Base-by-base conservation (phyloP, 352 stramenopile genomes). In the Pythium angustatum region DNA sequence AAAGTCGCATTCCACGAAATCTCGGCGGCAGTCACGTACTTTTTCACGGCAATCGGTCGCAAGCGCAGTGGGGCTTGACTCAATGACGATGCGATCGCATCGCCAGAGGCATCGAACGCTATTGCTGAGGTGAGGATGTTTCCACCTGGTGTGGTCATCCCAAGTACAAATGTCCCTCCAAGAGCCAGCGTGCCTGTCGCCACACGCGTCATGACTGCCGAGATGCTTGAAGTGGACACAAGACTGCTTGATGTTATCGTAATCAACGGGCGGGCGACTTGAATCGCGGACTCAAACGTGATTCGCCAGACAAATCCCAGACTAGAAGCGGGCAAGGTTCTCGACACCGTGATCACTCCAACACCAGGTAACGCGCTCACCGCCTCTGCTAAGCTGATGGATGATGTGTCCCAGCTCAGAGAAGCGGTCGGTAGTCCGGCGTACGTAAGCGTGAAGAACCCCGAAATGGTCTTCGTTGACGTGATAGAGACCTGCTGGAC, bases 1-100 rank as follows among this genome's bases (percentile, higher is more conserved):
- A 82, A 82, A 1, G 62, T 69, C 11, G 54, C 62, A 21, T 68
- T 71, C 73, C 73, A 81, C 8, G 56, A n/a, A 14, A 78, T 68
- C 30, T 72, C 58, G 0, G 52, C 54, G 8, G 54, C 0, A 10
- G 57, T 58, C 0, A 71, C 53, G 11, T 45, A 49, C 55, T 78
- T 78, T 15, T 61, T 73, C 10, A 76, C 43, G 9, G 30, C 14
- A 0, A 72, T 36, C 9, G 73, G 73, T 7, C 31, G 47, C n/a
- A 81, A 58, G 1, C 26, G 28, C 1, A 81, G 55, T 10, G 62
- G 31, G 8, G 50, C 1, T 15, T 63, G 41, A 28, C 31, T 60
- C 28, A 77, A 45, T 7, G 45, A 56, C 7, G 30, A 24, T 22
- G 28, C 33, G 12, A 78, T 26, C 2, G 15, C 24, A 53, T 73